Evolutionary conservation across 1,284 basidiomycete species (phyloP).

Genomic region (Puccinia novopanici): DNA sequence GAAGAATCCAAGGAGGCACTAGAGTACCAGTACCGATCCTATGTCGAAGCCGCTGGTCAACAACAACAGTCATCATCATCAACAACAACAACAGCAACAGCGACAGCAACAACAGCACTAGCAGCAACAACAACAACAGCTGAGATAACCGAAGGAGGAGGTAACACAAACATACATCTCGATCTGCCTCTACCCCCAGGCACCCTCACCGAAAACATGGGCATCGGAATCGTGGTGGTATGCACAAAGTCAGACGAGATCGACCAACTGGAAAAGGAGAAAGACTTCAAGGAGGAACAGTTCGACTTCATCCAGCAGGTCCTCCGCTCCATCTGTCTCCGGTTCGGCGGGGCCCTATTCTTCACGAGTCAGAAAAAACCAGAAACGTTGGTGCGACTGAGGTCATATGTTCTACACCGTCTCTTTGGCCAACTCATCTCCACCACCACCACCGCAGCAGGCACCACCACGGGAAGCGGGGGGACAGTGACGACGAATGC

Average conservation of each 20-base stretch:
- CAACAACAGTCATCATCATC: slow-evolving; percentile 67
- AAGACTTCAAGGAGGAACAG: slow-evolving; percentile 73
- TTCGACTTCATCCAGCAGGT: slow-evolving; percentile 95
- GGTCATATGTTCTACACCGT: slow-evolving; percentile 83
- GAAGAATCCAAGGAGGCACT: slow-evolving; percentile 44
- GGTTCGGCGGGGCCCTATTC: slow-evolving; percentile 91
- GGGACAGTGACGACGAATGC: slow-evolving; percentile 61
- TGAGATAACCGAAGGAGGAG: too few species aligned
- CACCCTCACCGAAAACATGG: slow-evolving; percentile 62
- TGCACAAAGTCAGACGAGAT: slow-evolving; percentile 90
- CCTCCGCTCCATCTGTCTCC: slow-evolving; percentile 83
- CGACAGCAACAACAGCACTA: slow-evolving; percentile 73
- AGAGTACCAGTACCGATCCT: slow-evolving; percentile 43
- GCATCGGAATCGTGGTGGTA: slow-evolving; percentile 83
- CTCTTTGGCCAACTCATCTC: slow-evolving; percentile 65
- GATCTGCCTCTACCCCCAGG: slow-evolving; percentile 49
- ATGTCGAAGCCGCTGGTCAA: slow-evolving; percentile 61
- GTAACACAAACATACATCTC: slow-evolving; percentile 30
- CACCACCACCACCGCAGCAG: slow-evolving; percentile 59
- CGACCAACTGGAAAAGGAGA: slow-evolving; percentile 64
- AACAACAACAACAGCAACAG: background rate
- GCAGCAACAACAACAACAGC: too few species aligned
- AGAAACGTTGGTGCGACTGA: slow-evolving; percentile 73
- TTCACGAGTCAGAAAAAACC: slow-evolving; percentile 80
- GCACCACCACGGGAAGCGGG: slow-evolving; percentile 28